Percentiles rank a stretch among this genome's conserved stretches.
phyloP scores from a whole-genome alignment of 108 stramenopile species.

The Bacterosira constricta region DNA sequence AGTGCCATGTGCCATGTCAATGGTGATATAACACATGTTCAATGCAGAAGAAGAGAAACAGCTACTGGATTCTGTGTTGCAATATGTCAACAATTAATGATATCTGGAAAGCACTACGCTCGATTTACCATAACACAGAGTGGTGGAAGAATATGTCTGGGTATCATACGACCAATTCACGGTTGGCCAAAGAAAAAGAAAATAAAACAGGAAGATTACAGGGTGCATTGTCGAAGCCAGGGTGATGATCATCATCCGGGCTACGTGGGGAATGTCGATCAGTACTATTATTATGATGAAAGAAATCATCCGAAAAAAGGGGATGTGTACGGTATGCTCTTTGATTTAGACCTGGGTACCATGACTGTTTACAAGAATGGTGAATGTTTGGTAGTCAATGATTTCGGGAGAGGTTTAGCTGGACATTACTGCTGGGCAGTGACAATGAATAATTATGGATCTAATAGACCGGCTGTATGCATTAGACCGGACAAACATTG shows the following conservation, averaged over 20 bases:
- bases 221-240: neutral
- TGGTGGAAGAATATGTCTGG: neutral
- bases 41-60: neutral
- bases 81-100: conserved; percentile 13
- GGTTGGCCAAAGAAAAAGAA: neutral
- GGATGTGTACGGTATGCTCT: neutral
- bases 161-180: conserved; percentile 6
- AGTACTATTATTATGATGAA: neutral
- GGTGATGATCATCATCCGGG: neutral
- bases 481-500: too few species aligned
- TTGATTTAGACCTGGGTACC: neutral
- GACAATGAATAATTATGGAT: neutral
- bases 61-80: neutral
- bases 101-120: neutral
- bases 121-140: neutral
- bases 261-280: neutral
- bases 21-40: neutral
- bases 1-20: neutral
- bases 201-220: conserved; percentile 1
- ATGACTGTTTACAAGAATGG: neutral
- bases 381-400: neutral
- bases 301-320: neutral
- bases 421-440: conserved; percentile 19
- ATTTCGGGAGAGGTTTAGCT: neutral
- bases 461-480: neutral